Evolutionary conservation across 805 yeast species (phyloP).

Genomic region (Candida yuanshanica): DNA sequence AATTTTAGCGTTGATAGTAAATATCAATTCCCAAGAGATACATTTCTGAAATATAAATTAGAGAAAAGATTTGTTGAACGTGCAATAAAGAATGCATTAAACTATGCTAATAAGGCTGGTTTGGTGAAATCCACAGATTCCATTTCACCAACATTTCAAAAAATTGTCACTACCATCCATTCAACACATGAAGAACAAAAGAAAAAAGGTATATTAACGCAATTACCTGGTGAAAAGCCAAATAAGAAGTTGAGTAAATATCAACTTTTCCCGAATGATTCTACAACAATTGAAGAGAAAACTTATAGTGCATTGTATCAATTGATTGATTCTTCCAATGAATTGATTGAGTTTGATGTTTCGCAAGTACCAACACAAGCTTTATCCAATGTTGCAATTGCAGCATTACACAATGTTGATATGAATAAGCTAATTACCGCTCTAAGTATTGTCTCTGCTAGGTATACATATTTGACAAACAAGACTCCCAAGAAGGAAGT

Average conservation of each 20-base stretch:
- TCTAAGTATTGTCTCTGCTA: slow-evolving; percentile 58
- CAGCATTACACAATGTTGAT: slow-evolving; percentile 56
- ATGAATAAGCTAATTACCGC: slow-evolving; percentile 54
- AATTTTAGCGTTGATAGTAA: slow-evolving; percentile 56
- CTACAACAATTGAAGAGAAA: slow-evolving; percentile 32
- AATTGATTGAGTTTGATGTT: slow-evolving; percentile 64
- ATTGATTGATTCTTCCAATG: slow-evolving; percentile 55
- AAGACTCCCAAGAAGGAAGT: slow-evolving; percentile 13
- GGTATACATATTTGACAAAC: slow-evolving; percentile 48
- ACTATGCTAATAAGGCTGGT: slow-evolving; percentile 33
- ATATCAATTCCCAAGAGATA: slow-evolving; percentile 39
- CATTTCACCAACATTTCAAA: slow-evolving; percentile 13
- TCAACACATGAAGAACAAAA: slow-evolving; percentile 23
- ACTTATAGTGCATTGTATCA: slow-evolving; percentile 64
- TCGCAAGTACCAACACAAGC: slow-evolving; percentile 59
- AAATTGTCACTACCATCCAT: slow-evolving; percentile 18
- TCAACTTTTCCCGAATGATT: slow-evolving; percentile 27
- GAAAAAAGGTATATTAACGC: slow-evolving; percentile 21
- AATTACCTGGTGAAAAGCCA: slow-evolving; percentile 23
- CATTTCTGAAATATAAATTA: slow-evolving; percentile 40
- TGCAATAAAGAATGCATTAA: slow-evolving; percentile 40
- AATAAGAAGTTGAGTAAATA: slow-evolving; percentile 20
- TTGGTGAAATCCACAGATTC: slow-evolving; percentile 21
- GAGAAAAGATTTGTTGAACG: slow-evolving; percentile 61
- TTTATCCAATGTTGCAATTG: slow-evolving; percentile 57